phyloP scores from a whole-genome alignment of 75 land plant genomes.

The Azolla pinnata region DNA sequence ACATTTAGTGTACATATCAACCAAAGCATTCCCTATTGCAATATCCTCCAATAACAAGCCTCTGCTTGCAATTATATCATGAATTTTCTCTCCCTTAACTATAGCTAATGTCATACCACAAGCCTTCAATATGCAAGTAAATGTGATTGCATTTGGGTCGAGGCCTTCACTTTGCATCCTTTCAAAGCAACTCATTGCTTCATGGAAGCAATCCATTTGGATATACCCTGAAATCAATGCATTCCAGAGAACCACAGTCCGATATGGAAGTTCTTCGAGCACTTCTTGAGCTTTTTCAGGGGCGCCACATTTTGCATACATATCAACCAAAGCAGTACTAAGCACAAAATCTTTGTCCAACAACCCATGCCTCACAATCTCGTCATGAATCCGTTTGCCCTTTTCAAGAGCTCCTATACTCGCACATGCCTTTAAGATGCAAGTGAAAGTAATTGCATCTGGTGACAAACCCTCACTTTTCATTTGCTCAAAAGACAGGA shows the following conservation, averaged over 20 bases:
- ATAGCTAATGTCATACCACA: constrained; percentile 28
- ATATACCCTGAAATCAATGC: constrained; percentile 22
- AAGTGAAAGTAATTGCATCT: constrained; percentile 21
- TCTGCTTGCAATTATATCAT: constrained; percentile 12
- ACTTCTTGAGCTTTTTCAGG: constrained; percentile 18
- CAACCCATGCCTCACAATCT: constrained; percentile 13
- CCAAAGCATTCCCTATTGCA: no score
- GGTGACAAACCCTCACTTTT: constrained; percentile 16
- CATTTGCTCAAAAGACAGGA: constrained; percentile 14
- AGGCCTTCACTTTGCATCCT: constrained; percentile 17
- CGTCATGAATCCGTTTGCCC: constrained; percentile 22
- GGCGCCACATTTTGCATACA: constrained; percentile 35
- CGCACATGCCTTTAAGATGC: constrained; percentile 25
- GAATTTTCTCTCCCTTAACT: constrained; percentile 13
- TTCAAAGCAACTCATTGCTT: constrained; percentile 21
- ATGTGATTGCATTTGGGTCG: constrained; percentile 22
- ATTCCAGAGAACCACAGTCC: constrained; percentile 33
- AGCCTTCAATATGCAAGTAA: constrained; percentile 22
- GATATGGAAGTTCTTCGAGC: constrained; percentile 19
- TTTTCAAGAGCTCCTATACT: constrained; percentile 29
- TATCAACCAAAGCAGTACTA: constrained; percentile 33
- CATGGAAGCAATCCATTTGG: constrained; percentile 19
- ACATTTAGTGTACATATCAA: constrained; percentile 37
- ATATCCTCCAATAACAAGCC: not conserved
- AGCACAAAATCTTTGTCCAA: constrained; percentile 7